Evolutionary conservation across 768 basidiomycete species (phyloP).

Genomic region (Mycena albidolilacea): DNA sequence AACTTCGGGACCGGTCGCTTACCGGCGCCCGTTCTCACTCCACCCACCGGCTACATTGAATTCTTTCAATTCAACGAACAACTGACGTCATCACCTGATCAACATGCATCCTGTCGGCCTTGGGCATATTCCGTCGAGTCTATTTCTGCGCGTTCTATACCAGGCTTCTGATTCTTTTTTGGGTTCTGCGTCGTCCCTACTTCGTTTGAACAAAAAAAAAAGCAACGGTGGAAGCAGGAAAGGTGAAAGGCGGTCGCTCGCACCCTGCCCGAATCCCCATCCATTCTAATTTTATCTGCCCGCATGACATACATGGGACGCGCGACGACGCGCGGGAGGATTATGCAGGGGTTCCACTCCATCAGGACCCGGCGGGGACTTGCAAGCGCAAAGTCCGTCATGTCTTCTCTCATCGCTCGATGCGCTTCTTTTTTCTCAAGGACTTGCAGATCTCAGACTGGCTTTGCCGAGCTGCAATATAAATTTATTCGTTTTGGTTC

Average conservation of each 20-base stretch:
- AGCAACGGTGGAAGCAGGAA: not conserved
- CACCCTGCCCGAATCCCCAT: not conserved
- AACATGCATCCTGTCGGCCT: not conserved
- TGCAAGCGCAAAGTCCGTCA: not conserved
- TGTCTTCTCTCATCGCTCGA: not conserved
- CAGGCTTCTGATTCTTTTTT: not conserved
- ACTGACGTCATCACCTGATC: not conserved
- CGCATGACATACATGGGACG: not conserved
- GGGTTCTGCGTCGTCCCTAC: not conserved
- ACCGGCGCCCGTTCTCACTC: too few relatives aligned
- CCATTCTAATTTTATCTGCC: not conserved
- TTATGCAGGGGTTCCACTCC: not conserved
- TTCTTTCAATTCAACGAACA: too few relatives aligned
- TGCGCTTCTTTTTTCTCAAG: not conserved
- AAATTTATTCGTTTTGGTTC: not conserved
- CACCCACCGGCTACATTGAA: too few relatives aligned
- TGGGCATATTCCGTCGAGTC: slow-evolving; percentile 9
- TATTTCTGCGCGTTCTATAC: slow-evolving; percentile 2
- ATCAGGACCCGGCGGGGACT: not conserved
- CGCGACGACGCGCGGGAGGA: not conserved
- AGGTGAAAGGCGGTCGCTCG: not conserved
- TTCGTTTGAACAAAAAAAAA: not conserved
- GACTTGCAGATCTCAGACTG: too few relatives aligned
- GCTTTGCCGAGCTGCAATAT: not conserved
- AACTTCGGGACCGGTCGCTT: too few relatives aligned